A percentile compares a stretch with the other conserved stretches of the same genome.
phyloP scores from a whole-genome alignment of 2,329 filamentous ascomycete genomes.

The Pochonia chlamydosporia region DNA sequence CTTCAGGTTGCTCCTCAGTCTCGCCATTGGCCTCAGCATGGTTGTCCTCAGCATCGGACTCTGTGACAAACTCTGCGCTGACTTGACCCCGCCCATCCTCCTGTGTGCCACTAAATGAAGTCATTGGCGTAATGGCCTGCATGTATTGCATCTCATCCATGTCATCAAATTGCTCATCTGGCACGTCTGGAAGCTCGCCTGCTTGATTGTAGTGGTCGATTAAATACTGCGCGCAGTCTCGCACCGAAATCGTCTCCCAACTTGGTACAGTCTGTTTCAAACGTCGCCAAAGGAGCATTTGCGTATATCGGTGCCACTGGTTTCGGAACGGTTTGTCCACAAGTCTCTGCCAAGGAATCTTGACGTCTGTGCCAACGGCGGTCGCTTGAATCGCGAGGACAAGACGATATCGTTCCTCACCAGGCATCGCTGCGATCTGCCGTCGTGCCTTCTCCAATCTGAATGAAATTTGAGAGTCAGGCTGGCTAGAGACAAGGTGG shows the following conservation, averaged over 20 bases:
- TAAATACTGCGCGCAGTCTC: conserved; percentile 29
- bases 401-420: conserved; percentile 38
- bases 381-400: conserved; percentile 37
- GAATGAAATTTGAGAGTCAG: conserved; percentile 33
- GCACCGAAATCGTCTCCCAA: conserved; percentile 23
- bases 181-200: conserved; percentile 27
- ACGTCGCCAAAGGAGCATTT: conserved; percentile 33
- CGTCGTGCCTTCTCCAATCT: conserved; percentile 36
- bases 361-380: conserved; percentile 33
- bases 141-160: conserved; percentile 27
- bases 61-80: conserved; percentile 23
- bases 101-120: background rate
- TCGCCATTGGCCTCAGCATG: conserved; percentile 9
- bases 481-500: conserved; percentile 23
- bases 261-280: conserved; percentile 28
- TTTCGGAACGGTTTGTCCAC: conserved; percentile 33
- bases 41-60: conserved; percentile 23
- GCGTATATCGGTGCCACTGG: conserved; percentile 31
- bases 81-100: conserved; percentile 1
- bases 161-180: conserved; percentile 23
- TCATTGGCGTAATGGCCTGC: conserved; percentile 10
- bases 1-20: conserved; percentile 1
- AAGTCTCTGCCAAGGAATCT: conserved; percentile 45
- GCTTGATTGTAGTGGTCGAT: conserved; percentile 27
- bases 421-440: conserved; percentile 35